phyloP scores from a whole-genome alignment of 1,139 yeast genomes.

The Blastobotrys apis region DNA sequence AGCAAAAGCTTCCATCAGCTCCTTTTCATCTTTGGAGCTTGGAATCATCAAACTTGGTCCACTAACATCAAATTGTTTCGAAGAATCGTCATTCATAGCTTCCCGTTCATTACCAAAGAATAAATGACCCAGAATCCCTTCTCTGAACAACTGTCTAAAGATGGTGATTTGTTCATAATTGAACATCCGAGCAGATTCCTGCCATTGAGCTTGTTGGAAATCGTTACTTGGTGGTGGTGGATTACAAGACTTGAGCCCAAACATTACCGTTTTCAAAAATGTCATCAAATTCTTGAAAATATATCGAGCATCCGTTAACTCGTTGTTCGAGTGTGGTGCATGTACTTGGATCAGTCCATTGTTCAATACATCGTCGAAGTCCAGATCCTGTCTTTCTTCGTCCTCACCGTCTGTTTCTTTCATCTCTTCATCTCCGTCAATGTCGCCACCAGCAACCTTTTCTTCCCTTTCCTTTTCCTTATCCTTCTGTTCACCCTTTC shows the following conservation, averaged over 20 bases:
- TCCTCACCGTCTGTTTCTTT: slow-evolving; percentile 19
- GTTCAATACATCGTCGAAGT: slow-evolving; percentile 46
- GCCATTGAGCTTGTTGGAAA: slow-evolving; percentile 71
- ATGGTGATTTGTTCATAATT: slow-evolving; percentile 79
- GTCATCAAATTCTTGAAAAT: slow-evolving; percentile 85
- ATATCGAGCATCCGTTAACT: slow-evolving; percentile 82
- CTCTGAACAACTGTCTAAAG: slow-evolving; percentile 71
- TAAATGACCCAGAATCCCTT: slow-evolving; percentile 75
- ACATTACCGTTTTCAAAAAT: slow-evolving; percentile 83
- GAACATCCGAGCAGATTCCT: slow-evolving; percentile 78
- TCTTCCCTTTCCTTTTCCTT: slow-evolving; percentile 13
- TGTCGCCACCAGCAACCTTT: slow-evolving; percentile 18
- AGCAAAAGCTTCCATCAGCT: slow-evolving; percentile 92
- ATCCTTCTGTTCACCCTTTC: slow-evolving; percentile 34
- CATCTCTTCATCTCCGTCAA: slow-evolving; percentile 22
- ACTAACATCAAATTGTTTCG: slow-evolving; percentile 54
- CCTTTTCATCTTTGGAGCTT: slow-evolving; percentile 90
- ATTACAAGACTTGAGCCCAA: slow-evolving; percentile 84
- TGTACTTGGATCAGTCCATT: slow-evolving; percentile 47
- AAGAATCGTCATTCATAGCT: slow-evolving; percentile 16
- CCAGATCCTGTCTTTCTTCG: slow-evolving; percentile 30
- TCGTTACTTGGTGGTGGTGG: slow-evolving; percentile 72
- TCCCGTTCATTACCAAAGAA: slow-evolving; percentile 59
- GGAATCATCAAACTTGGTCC: slow-evolving; percentile 81
- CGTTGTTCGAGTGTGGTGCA: slow-evolving; percentile 48